Conservation (phyloP, 2,329 filamentous ascomycete species). For the Verticillium nubilum region DNA sequence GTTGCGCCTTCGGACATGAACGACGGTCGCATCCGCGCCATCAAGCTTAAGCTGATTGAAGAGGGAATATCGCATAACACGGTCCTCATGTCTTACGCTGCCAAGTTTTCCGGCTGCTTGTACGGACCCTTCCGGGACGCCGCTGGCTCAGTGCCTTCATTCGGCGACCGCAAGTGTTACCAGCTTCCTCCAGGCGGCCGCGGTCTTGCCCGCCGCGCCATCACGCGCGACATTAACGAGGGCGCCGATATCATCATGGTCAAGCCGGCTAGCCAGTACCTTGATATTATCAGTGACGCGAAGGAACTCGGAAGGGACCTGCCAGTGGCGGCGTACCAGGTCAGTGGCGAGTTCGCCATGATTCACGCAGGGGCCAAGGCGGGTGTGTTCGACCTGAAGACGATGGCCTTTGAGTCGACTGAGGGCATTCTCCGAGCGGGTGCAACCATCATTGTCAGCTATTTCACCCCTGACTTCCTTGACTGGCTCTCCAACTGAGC, state of each 20-base stretch:
- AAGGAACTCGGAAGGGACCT: constrained; percentile 90
- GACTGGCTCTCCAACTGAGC: constrained; percentile 56
- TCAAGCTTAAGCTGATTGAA: constrained; percentile 97
- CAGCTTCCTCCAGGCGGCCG: constrained; percentile 90
- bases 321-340: constrained; percentile 93
- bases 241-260: constrained; percentile 99
- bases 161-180: constrained; percentile 94
- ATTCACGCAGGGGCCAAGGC: constrained; percentile 94
- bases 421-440: constrained; percentile 91
- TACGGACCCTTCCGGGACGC: constrained; percentile 98
- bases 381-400: constrained; percentile 90
- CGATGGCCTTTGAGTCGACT: constrained; percentile 91
- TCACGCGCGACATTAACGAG: constrained; percentile 83
- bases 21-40: constrained; percentile 92
- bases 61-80: constrained; percentile 87
- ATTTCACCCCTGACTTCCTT: constrained; percentile 81
- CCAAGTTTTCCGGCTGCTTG: constrained; percentile 93
- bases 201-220: constrained; percentile 85
- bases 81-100: constrained; percentile 94
- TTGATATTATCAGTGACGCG: constrained; percentile 96
- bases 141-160: constrained; percentile 82
- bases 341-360: constrained; percentile 97
- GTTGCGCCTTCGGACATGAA: constrained; percentile 99
- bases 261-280: constrained; percentile 90
- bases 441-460: constrained; percentile 87